These are phyloP conservation scores for Backusella westeae DNA, from an alignment of 192 early-diverging fungal genomes.

Conservation along the genomic window DNA sequence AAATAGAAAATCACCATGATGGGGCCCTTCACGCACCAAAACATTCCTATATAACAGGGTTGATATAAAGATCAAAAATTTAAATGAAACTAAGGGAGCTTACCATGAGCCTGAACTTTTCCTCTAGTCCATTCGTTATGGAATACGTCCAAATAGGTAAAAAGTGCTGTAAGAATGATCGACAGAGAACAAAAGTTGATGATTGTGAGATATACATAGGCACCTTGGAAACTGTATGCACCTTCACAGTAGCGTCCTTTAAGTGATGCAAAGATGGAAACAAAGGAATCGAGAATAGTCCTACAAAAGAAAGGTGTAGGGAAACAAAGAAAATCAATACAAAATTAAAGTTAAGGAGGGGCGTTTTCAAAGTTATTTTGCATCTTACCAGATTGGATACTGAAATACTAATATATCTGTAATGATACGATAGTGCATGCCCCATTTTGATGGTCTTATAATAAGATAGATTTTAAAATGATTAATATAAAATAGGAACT, in stretches of 20 bases:
- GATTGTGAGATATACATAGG: slow-evolving; percentile 35
- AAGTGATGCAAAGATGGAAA: slow-evolving; percentile 32
- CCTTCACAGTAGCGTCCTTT: slow-evolving; percentile 36
- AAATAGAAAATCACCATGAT: slow-evolving; percentile 33
- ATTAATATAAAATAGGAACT: not conserved
- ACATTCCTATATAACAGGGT: slow-evolving; percentile 5
- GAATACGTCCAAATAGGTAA: slow-evolving; percentile 36
- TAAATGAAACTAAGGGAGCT: slow-evolving; percentile 12
- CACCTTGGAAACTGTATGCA: slow-evolving; percentile 31
- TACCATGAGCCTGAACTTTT: slow-evolving; percentile 26
- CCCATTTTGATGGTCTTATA: slow-evolving; percentile 32
- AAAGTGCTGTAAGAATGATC: slow-evolving; percentile 32
- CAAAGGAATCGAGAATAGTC: slow-evolving; percentile 28
- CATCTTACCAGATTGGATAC: slow-evolving; percentile 35
- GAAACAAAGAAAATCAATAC: not conserved
- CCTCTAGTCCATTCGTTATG: slow-evolving; percentile 21
- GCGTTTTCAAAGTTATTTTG: not conserved
- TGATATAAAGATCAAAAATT: not conserved
- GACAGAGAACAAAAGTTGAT: slow-evolving; percentile 36
- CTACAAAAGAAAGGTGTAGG: not conserved
- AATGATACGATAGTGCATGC: slow-evolving; percentile 37
- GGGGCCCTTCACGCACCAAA: slow-evolving; percentile 35
- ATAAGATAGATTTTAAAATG: not conserved
- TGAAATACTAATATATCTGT: slow-evolving; percentile 37
- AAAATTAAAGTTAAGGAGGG: not conserved